Evolutionary conservation across 2,329 filamentous ascomycete species (phyloP), one percentile per base, ranked within the genome.

Genomic region (Cercospora sojina): DNA sequence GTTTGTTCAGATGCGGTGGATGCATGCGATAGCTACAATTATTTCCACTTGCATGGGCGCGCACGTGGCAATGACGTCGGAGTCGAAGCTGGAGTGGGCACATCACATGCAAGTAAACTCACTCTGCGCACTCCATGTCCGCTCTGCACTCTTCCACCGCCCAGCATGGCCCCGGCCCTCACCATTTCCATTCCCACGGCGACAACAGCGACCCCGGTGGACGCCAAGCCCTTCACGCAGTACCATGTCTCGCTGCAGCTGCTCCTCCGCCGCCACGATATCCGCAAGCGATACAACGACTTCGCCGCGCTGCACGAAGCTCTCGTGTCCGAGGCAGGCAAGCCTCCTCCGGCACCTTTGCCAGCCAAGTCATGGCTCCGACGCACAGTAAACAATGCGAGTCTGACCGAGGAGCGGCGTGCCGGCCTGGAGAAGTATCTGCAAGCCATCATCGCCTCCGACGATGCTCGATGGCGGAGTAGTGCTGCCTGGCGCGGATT

Each of bases 221-320:
- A 84, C 66, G 82, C 83, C 69, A 91, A 92, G 74, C 84, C 89
- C 0, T 92, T 88, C 78, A 93, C 91, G 0, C 85, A 90, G 70
- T 94, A 93, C 82, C 91, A 91, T 77, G 89, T 93, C 78, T 88
- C 87, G 23, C 83, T 95, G 66, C 88, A 90, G 59, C 87, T 93
- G 1, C 91, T 91, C 0, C 85, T 94, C 13, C 88, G 90, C 57
- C 90, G 90, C 4, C 91, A 90, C 73, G 89, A 90, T 70, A 83
- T 93, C 5, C 87, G 89, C 74, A 94, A 93, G 79, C 90, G 91
- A 73, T 96, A 94, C 82, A 92, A 89, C 62, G 91, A 95, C 76
- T 95, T 95, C 75, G 81, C 83, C 64, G 77, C 83, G 56, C 87
- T 96, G 16, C 87, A 95, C 79, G 78, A 82, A 31, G 79, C 85